Base-by-base conservation (phyloP, 106 monocot genomes). In the Dendrobium catenatum region DNA sequence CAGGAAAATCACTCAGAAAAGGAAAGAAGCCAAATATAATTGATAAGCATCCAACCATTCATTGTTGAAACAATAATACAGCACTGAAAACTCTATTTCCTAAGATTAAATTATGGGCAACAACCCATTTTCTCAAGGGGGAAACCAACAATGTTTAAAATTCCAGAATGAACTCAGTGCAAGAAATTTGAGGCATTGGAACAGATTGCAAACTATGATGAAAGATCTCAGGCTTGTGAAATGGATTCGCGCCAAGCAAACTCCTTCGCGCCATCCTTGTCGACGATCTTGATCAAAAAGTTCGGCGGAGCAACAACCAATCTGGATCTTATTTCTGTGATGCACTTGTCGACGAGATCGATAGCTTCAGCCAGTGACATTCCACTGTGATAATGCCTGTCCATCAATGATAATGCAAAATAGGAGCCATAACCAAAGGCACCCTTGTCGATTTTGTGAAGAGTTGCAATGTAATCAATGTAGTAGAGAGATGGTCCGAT, bases 401-500 rank as follows among this genome's bases (percentile, higher is more conserved):
- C 93, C 96, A 96, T 96, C 84, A 88, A 81, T 9, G 96, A 78
- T 41, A 96, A 80, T 51, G 82, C 79, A 73, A 96, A 96, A 48
- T 89, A 93, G 44, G 91, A 93, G 0, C 89, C 96, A 37, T 93
- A 93, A 2, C 96, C 96, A 73, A 96, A 96, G 37, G 93, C 96
- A 26, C 93, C 96, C 83, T 96, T 96, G 33, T 96, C 96, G 24
- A 96, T 82, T 77, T 96, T 96, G 88, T 96, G 96, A 15, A 93
- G 84, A 44, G 96, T 96, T 10, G 93, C 93, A 31, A 96, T 87
- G 90, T 96, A 96, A 77, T 96, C 96, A 5, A 96, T 90, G 83
- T 88, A 96, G 85, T 93, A 96, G 1, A 96, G 87, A 10, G 96
- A 96, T 6, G 93, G 90, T 8, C 96, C 96, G 49, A 87, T 80